phyloP scores from a whole-genome alignment of 1,284 basidiomycete species.

The Agaricales sp. region DNA sequence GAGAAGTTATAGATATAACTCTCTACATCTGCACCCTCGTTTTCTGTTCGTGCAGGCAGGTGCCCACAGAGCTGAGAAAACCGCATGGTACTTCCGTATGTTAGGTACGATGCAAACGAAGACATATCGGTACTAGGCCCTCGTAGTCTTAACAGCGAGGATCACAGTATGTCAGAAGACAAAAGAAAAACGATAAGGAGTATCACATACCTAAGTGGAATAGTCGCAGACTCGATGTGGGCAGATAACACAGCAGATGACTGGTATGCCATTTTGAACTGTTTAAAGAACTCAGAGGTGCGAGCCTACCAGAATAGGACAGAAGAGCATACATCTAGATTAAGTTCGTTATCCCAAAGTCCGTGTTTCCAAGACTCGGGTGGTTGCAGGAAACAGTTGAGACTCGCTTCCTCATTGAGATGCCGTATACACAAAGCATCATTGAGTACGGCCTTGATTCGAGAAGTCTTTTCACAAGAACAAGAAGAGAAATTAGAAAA shows the following conservation, averaged over 20 bases:
- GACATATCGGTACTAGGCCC: not conserved
- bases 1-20: no score
- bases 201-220: slow-evolving; percentile 46
- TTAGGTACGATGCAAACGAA: not conserved
- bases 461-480: slow-evolving; percentile 17
- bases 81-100: not conserved
- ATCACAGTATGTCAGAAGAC: not conserved
- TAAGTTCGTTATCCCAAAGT: slow-evolving; percentile 26
- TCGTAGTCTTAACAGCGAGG: not conserved
- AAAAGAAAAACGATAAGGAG: slow-evolving; percentile 3
- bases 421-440: slow-evolving; percentile 50
- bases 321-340: slow-evolving; percentile 28
- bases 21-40: no score
- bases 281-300: slow-evolving; percentile 9
- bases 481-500: slow-evolving; percentile 8
- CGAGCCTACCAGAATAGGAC: slow-evolving; percentile 4
- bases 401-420: slow-evolving; percentile 39
- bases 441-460: slow-evolving; percentile 35
- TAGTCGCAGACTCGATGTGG: slow-evolving; percentile 55
- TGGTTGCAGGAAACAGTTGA: slow-evolving; percentile 45
- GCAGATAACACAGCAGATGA: slow-evolving; percentile 56
- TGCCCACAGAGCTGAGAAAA: not conserved
- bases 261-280: slow-evolving; percentile 39
- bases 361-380: slow-evolving; percentile 36
- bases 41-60: not conserved